Evolutionary conservation across 768 basidiomycete species (phyloP).

Genomic region (Tulasnella sp.): DNA sequence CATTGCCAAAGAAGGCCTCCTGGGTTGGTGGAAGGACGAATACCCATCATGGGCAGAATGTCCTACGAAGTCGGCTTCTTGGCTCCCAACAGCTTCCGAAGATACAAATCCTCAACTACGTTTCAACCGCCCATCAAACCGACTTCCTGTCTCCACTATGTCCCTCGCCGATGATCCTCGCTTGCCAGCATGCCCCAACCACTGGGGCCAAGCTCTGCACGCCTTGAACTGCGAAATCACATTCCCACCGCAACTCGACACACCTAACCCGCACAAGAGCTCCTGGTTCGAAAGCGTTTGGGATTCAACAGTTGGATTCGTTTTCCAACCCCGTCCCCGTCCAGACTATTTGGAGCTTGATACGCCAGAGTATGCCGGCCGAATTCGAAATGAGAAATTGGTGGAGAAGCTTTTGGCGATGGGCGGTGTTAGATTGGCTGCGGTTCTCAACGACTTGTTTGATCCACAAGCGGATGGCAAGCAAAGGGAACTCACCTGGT

Average conservation of each 20-base stretch:
- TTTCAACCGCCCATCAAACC: conserved; percentile 31
- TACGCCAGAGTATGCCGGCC: conserved; percentile 76
- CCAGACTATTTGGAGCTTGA: conserved; percentile 67
- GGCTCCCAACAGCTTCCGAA: conserved; percentile 36
- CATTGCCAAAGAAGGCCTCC: conserved; percentile 82
- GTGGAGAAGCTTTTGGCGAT: conserved; percentile 83
- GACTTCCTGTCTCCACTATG: not conserved
- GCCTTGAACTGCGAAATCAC: conserved; percentile 77
- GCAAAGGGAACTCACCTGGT: not conserved
- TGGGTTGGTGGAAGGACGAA: conserved; percentile 66
- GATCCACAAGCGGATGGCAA: conserved; percentile 36
- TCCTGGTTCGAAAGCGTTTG: not conserved
- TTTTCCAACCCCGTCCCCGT: conserved; percentile 31
- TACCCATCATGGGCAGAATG: conserved; percentile 69
- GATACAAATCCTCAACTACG: conserved; percentile 32
- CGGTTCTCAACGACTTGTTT: conserved; percentile 76
- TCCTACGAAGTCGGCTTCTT: conserved; percentile 46
- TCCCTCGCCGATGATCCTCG: conserved; percentile 6
- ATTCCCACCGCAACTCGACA: conserved; percentile 74
- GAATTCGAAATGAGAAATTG: conserved; percentile 66
- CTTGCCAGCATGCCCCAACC: conserved; percentile 44
- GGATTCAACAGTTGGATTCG: conserved; percentile 46
- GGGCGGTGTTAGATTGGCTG: conserved; percentile 83
- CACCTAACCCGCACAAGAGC: conserved; percentile 13
- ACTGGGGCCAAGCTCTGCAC: conserved; percentile 76